Evolutionary conservation across 306 rosid genomes (phyloP).

Genomic region (Citrullus colocynthis): DNA sequence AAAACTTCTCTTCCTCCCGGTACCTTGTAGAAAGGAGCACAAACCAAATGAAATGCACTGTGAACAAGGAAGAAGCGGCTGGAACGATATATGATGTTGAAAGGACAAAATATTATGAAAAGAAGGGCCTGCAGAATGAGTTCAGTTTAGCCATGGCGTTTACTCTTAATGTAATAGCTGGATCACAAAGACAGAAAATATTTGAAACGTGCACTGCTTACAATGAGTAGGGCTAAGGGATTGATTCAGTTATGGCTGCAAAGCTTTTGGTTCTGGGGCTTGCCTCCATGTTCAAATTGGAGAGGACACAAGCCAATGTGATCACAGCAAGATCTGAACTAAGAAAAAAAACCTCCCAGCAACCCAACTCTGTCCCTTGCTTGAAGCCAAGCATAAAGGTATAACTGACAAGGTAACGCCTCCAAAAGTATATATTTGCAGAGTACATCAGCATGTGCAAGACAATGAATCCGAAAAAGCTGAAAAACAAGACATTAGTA

Average conservation of each 20-base stretch:
- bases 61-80: conserved; percentile 45
- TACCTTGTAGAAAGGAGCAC: conserved; percentile 81
- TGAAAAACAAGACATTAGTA: conserved; percentile 14
- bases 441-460: conserved; percentile 40
- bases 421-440: conserved; percentile 44
- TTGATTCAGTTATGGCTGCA: conserved; percentile 29
- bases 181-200: not conserved
- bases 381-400: conserved; percentile 56
- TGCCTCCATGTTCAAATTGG: conserved; percentile 42
- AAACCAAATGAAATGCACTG: conserved; percentile 25
- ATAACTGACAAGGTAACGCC: conserved; percentile 48
- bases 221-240: conserved; percentile 48
- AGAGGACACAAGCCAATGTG: conserved; percentile 32
- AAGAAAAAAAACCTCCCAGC: conserved; percentile 36
- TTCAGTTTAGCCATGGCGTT: not conserved
- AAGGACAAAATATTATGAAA: conserved; percentile 44
- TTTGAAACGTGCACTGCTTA: conserved; percentile 14
- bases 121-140: conserved; percentile 32
- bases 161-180: not conserved
- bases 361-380: conserved; percentile 59
- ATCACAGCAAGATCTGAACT: conserved; percentile 34
- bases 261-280: conserved; percentile 19
- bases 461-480: conserved; percentile 53
- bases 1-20: not conserved
- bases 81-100: conserved; percentile 46